A percentile compares a stretch with the other conserved stretches of the same genome.
Evolutionary conservation across 371 early-diverging fungal species (phyloP).

Genomic region (Mucor circinelloides): DNA sequence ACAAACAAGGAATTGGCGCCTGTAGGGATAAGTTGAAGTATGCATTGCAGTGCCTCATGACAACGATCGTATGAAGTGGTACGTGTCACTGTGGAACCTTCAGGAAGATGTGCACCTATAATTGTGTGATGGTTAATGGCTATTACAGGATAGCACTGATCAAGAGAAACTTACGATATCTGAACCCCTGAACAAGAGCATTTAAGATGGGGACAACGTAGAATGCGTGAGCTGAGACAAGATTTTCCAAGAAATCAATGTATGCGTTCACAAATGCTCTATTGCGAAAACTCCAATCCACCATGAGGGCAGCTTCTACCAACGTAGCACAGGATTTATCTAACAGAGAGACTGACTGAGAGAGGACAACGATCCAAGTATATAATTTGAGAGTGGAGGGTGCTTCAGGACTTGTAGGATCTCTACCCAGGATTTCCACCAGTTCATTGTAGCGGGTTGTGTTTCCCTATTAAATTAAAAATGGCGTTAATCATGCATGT

Average conservation of each 20-base stretch:
- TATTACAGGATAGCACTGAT: too few relatives aligned
- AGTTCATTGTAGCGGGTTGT: constrained; percentile 52
- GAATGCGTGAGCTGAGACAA: constrained; percentile 85
- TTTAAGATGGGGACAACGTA: constrained; percentile 71
- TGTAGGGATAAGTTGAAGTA: constrained; percentile 81
- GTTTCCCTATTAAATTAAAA: constrained; percentile 46
- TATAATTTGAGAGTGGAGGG: constrained; percentile 50
- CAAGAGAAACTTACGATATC: constrained; percentile 56
- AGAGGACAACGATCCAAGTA: constrained; percentile 55
- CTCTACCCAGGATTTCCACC: constrained; percentile 45
- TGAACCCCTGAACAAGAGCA: constrained; percentile 63
- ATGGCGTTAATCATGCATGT: neutral
- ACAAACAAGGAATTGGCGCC: constrained; percentile 69
- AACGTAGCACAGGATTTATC: constrained; percentile 58
- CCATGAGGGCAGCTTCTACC: constrained; percentile 70
- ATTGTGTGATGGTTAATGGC: neutral
- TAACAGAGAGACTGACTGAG: constrained; percentile 60
- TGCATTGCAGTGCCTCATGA: constrained; percentile 68
- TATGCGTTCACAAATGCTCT: constrained; percentile 67
- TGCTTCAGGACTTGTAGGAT: constrained; percentile 49
- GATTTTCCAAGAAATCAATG: constrained; percentile 73
- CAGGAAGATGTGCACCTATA: constrained; percentile 27
- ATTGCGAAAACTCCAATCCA: constrained; percentile 72
- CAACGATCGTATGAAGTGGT: constrained; percentile 56
- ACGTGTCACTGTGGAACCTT: constrained; percentile 32